phyloP scores from a whole-genome alignment of 1,284 basidiomycete species.

The Clitocybe nebularis region DNA sequence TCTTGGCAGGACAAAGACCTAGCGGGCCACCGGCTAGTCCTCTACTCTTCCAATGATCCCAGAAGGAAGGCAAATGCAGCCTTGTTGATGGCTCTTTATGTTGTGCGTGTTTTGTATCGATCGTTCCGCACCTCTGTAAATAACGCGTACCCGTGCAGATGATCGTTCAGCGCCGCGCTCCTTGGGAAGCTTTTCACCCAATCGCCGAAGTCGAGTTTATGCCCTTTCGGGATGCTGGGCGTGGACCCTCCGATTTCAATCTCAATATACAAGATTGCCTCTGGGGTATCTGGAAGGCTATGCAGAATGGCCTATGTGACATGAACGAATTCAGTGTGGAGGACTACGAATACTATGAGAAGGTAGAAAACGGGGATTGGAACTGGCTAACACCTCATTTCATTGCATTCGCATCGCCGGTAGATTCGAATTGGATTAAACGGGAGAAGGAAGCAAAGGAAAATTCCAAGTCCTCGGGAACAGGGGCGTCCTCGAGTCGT shows the following conservation, averaged over 20 bases:
- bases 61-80: slow-evolving; percentile 92
- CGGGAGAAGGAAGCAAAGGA: slow-evolving; percentile 59
- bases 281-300: slow-evolving; percentile 94
- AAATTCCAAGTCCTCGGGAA: slow-evolving; percentile 21
- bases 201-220: slow-evolving; percentile 89
- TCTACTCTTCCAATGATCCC: slow-evolving; percentile 87
- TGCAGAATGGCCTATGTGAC: slow-evolving; percentile 85
- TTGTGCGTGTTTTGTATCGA: slow-evolving; percentile 46
- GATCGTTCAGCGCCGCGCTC: slow-evolving; percentile 89
- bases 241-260: slow-evolving; percentile 90
- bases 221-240: slow-evolving; percentile 95
- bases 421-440: slow-evolving; percentile 76
- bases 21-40: slow-evolving; percentile 68
- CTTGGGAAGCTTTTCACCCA: slow-evolving; percentile 93
- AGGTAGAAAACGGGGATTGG: slow-evolving; percentile 96
- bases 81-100: slow-evolving; percentile 86
- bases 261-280: slow-evolving; percentile 92
- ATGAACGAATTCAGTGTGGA: slow-evolving; percentile 89
- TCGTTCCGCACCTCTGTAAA: slow-evolving; percentile 12
- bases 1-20: slow-evolving; percentile 62
- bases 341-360: slow-evolving; percentile 93
- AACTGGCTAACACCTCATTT: slow-evolving; percentile 94
- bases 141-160: slow-evolving; percentile 54
- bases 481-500: slow-evolving; percentile 18
- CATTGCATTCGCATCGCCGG: slow-evolving; percentile 94